Base-by-base conservation (phyloP, 345 rosid genomes). In the Odontarrhena argentea region DNA sequence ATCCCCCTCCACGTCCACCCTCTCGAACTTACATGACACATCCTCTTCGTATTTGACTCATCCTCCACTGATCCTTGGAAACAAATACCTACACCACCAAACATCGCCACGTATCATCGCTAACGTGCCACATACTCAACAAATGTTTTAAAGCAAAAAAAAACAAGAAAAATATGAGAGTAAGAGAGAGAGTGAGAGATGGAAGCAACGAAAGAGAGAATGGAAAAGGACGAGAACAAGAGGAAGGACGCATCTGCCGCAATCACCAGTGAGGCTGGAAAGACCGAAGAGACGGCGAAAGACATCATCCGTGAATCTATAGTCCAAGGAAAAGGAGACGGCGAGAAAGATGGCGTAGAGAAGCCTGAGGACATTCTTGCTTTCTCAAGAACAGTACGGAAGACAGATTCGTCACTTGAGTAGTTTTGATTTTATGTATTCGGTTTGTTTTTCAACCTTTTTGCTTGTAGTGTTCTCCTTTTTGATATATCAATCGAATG, bases 191-290 rank as follows among this genome's bases (percentile, higher is more conserved):
- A 28, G 43, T 37, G 24, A 47, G 40, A 68, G 1, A 72, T 73
- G 77, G 77, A 73, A 37, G 77, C 68, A 51, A 66, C 67, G n/a
- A 73, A 66, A 66, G 77, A 73, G 51, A 73, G 67, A 53, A 52
- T 37, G 44, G 72, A 65, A 15, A 42, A 52, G 3, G 60, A 71
- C 38, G 42, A 65, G 1, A 42, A 44, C 11, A 56, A 59, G 62
- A 65, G 34, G 37, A 66, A 8, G 37, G 63, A 59, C 3, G 48
- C 26, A 13, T 55, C 56, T 47, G 4, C 46, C 10, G 44, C 1
- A 51, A 24, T 41, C 42, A 42, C 60, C 44, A 36, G 25, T 24
- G 66, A 71, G 18, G 15, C 24, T 8, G 55, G 35, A 35, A 73
- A 65, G 15, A 4, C 50, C 45, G 32, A 56, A n/a, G 65, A 64